Evolutionary conservation across 2,329 filamentous ascomycete species (phyloP), one percentile per base, ranked within the genome.

Genomic region (Didymella arachidicola): DNA sequence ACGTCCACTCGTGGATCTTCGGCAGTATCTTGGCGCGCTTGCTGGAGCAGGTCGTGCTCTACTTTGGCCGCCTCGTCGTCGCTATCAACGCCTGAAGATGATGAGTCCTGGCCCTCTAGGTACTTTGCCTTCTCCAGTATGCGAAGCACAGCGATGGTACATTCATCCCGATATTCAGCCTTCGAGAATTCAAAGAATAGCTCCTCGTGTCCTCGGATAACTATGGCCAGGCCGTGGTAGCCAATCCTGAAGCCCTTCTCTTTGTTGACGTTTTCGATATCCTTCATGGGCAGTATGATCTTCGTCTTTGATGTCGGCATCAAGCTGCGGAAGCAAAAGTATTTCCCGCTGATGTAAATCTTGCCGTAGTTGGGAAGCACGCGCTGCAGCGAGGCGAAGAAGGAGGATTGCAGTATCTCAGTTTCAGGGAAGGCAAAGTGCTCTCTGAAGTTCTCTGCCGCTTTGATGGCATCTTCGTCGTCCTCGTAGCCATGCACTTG

Each of bases 311-410:
- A 96, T 1, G 93, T 93, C 1, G 92, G 92, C 34, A 97, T 81
- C 51, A 98, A 80, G 73, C 93, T 97, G 56, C 95, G 90, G 79
- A 97, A 99, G 79, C 95, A 99, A 64, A 98, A 91, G 57, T 89
- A 90, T 22, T 87, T 86, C 66, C 93, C 88, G 72, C 95, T 93
- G 65, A 98, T 89, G 77, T 99, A 99, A 32, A 98, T 91, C 78
- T 98, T 99, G 68, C 95, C 95, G 70, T 97, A 98, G 2, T 98
- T 83, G 2, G 95, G 95, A 29, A 98, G 78, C 0, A 97, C 92
- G 2, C 93, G 88, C 67, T 96, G 87, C n/a, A 98, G 83, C 72
- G 91, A 91, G n/a, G 91, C 92, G 77, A 93, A 98, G 77, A 95
- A 98, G 0, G 92, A 91, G 1, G 94, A 93, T 62, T 92, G 88